Conservation (phyloP, 345 rosid genomes). For the Turnera subulata region DNA sequence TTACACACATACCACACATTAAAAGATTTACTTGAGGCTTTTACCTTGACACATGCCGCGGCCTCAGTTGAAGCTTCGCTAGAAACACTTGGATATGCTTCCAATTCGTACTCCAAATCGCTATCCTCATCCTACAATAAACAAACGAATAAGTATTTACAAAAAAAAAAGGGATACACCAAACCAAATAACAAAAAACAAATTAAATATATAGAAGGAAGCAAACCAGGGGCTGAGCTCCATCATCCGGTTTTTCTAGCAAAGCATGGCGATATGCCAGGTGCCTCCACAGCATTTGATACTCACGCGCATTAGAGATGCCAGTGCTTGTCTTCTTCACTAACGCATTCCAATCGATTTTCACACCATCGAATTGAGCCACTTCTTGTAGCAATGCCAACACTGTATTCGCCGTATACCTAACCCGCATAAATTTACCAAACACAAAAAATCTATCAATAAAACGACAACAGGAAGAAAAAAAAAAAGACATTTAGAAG, state of each 20-base stretch:
- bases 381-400: slow-evolving; percentile 28
- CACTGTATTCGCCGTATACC: slow-evolving; percentile 54
- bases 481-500: too few species aligned
- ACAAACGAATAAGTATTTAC: too few species aligned
- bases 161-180: too few species aligned
- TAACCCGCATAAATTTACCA: slow-evolving; percentile 12
- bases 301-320: slow-evolving; percentile 18
- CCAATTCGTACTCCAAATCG: slow-evolving; percentile 85
- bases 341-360: slow-evolving; percentile 29
- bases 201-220: not conserved
- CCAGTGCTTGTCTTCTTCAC: slow-evolving; percentile 22
- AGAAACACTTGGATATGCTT: slow-evolving; percentile 62
- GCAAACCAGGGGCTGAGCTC: slow-evolving; percentile 54
- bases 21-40: not conserved
- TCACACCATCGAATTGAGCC: slow-evolving; percentile 21
- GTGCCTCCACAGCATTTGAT: slow-evolving; percentile 80
- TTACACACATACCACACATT: not conserved
- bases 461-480: not conserved
- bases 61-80: slow-evolving; percentile 71
- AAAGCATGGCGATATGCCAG: slow-evolving; percentile 64
- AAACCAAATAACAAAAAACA: not conserved
- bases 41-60: slow-evolving; percentile 83
- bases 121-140: slow-evolving; percentile 79
- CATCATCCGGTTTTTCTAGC: slow-evolving; percentile 44
- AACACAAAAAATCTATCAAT: not conserved